Evolutionary conservation across 345 rosid genomes (phyloP).

Genomic region (Triadica sebifera): DNA sequence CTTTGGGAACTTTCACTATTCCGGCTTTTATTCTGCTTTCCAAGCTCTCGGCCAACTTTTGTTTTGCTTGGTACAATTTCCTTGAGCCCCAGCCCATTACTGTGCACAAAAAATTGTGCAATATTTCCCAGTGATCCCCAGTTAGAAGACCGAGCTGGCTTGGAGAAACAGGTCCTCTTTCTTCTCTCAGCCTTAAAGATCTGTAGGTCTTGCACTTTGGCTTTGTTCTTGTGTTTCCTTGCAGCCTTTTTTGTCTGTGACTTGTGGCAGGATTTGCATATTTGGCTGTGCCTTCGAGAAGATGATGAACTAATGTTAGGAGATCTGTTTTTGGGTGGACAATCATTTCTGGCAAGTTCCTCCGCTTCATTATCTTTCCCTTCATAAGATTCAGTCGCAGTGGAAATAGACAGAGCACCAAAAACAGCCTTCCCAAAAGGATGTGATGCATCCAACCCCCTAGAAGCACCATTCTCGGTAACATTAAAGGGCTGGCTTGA

Average conservation of each 20-base stretch:
- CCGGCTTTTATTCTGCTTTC: constrained; percentile 33
- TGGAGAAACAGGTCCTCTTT: constrained; percentile 69
- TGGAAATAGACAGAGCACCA: constrained; percentile 29
- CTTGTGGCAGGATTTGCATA: constrained; percentile 42
- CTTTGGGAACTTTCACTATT: constrained; percentile 29
- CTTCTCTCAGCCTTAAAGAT: constrained; percentile 43
- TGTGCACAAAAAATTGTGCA: constrained; percentile 39
- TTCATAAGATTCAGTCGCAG: constrained; percentile 30
- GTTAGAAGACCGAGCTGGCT: constrained; percentile 59
- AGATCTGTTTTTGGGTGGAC: constrained; percentile 31
- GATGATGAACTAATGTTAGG: constrained; percentile 33
- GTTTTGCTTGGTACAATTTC: constrained; percentile 39
- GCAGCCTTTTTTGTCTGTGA: constrained; percentile 41
- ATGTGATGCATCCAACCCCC: constrained; percentile 27
- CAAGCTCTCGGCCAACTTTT: constrained; percentile 32
- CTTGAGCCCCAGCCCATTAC: constrained; percentile 36
- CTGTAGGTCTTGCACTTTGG: constrained; percentile 33
- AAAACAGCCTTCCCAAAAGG: constrained; percentile 24
- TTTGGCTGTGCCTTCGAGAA: constrained; percentile 41
- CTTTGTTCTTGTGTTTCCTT: constrained; percentile 37
- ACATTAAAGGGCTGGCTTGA: constrained; percentile 20
- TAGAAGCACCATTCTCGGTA: constrained; percentile 31
- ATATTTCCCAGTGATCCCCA: constrained; percentile 67
- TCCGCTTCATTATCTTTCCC: constrained; percentile 36
- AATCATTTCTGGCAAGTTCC: constrained; percentile 25